Conservation (phyloP, 768 basidiomycete species). For the Amylocystis lapponica region DNA sequence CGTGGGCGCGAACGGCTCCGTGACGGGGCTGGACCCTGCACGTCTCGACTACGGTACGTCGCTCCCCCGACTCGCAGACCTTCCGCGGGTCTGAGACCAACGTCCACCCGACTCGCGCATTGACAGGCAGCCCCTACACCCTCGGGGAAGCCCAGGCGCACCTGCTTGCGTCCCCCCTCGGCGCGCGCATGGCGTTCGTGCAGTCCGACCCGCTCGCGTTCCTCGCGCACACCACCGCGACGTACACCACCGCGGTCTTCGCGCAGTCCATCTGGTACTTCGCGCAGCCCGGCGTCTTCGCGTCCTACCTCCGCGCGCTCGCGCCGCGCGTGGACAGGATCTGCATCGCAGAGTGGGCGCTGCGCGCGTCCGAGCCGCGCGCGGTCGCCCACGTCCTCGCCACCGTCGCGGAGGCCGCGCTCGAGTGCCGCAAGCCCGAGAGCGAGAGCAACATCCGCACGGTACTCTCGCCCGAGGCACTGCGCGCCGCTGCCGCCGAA, state of each 20-base stretch:
- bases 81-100: too few species aligned
- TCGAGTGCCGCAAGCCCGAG: slow-evolving; percentile 27
- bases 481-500: slow-evolving; percentile 21
- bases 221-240: slow-evolving; percentile 15
- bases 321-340: slow-evolving; percentile 19
- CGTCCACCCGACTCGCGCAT: too few species aligned
- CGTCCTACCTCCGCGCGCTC: slow-evolving; percentile 24
- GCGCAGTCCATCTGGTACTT: slow-evolving; percentile 37
- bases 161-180: slow-evolving; percentile 24
- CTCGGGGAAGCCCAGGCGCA: slow-evolving; percentile 32
- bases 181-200: slow-evolving; percentile 30
- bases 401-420: slow-evolving; percentile 30
- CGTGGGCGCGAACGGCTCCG: slow-evolving; percentile 30
- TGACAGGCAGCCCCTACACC: slow-evolving; percentile 31
- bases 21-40: slow-evolving; percentile 36
- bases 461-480: slow-evolving; percentile 26
- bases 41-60: slow-evolving; percentile 35
- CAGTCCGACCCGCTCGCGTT: slow-evolving; percentile 26
- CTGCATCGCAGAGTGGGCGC: slow-evolving; percentile 31
- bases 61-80: too few species aligned
- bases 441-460: slow-evolving; percentile 31
- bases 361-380: slow-evolving; percentile 17
- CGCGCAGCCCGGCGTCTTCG: slow-evolving; percentile 26
- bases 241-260: slow-evolving; percentile 30
- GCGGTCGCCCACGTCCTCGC: slow-evolving; percentile 30